These are phyloP conservation scores for Aspergillus nomiae DNA, from an alignment of 2,329 filamentous ascomycete species.

Conservation along the genomic window DNA sequence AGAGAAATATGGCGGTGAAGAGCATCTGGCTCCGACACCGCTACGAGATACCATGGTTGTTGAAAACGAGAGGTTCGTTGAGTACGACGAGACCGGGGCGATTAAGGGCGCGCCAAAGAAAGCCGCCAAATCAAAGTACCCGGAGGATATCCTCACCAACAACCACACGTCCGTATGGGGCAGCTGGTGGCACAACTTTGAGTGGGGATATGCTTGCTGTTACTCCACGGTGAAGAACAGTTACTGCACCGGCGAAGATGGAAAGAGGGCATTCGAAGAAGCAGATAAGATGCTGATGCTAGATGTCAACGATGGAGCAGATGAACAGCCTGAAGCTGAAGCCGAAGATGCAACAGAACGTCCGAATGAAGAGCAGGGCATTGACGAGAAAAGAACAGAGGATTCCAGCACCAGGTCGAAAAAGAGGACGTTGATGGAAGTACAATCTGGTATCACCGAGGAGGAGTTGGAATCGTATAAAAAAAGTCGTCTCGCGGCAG, in stretches of 20 bases:
- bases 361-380: constrained; percentile 31
- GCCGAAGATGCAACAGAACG: constrained; percentile 21
- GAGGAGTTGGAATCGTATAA: constrained; percentile 86
- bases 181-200: constrained; percentile 94
- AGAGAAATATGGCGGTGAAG: constrained; percentile 79
- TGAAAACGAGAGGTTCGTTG: constrained; percentile 84
- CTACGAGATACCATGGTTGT: constrained; percentile 69
- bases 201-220: constrained; percentile 96
- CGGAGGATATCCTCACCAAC: constrained; percentile 82
- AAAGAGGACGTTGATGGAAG: constrained; percentile 77
- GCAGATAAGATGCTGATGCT: constrained; percentile 64
- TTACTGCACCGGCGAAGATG: constrained; percentile 92
- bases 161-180: constrained; percentile 95
- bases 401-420: constrained; percentile 47
- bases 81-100: constrained; percentile 87
- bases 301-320: constrained; percentile 22
- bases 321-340: constrained; percentile 12
- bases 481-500: constrained; percentile 69
- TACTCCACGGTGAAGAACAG: constrained; percentile 93
- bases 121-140: constrained; percentile 83
- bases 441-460: constrained; percentile 76
- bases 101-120: constrained; percentile 85
- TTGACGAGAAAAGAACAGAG: constrained; percentile 29
- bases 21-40: constrained; percentile 62
- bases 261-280: constrained; percentile 77